Evolutionary conservation across 176 grass and related monocot species (phyloP).

Genomic region (Otatea glauca): DNA sequence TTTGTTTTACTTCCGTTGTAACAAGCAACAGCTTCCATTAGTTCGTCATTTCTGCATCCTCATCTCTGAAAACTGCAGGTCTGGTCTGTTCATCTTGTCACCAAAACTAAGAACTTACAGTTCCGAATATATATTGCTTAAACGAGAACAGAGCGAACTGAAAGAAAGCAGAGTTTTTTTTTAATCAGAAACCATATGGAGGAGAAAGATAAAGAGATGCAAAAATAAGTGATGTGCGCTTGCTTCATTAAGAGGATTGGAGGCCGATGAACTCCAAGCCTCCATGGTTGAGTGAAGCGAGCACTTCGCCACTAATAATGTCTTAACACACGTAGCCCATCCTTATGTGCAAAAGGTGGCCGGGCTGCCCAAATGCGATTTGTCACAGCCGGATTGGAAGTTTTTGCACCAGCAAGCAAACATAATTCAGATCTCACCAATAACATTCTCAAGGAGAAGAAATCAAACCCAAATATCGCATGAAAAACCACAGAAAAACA

Average conservation of each 20-base stretch:
- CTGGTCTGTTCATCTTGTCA: neutral
- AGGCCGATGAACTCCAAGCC: conserved; percentile 47
- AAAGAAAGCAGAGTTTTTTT: neutral
- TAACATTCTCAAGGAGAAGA: neutral
- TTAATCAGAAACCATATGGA: neutral
- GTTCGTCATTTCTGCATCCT: neutral
- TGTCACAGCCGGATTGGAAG: conserved; percentile 94
- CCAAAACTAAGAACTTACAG: neutral
- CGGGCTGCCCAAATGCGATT: conserved; percentile 63
- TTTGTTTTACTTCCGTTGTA: neutral
- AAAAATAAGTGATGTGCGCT: conserved; percentile 41
- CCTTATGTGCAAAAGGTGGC: conserved; percentile 90
- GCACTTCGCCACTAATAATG: conserved; percentile 43
- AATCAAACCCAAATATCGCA: neutral
- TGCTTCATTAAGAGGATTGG: conserved; percentile 46
- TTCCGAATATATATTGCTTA: neutral
- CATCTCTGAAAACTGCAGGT: neutral
- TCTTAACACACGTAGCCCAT: conserved; percentile 43
- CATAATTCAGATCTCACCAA: neutral
- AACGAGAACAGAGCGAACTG: neutral
- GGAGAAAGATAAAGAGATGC: neutral
- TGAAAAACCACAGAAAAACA: neutral
- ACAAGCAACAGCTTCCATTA: neutral
- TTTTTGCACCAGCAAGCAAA: conserved; percentile 62
- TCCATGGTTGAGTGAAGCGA: conserved; percentile 30